phyloP scores from a whole-genome alignment of 2,329 filamentous ascomycete species.

The Penicillium brevicompactum region DNA sequence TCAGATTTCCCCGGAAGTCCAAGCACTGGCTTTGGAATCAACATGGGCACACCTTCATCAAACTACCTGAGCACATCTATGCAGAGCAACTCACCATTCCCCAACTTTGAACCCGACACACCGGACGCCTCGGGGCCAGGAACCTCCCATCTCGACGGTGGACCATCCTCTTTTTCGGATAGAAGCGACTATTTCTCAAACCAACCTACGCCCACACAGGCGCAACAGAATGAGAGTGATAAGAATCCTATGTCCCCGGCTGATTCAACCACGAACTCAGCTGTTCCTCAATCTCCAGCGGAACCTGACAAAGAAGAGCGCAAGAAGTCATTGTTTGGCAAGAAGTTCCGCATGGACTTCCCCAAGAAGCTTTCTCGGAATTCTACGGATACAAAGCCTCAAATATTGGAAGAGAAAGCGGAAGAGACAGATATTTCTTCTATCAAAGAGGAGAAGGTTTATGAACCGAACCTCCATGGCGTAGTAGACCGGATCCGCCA shows the following conservation, averaged over 20 bases:
- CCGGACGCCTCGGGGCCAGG: constrained; percentile 50
- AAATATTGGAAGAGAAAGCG: constrained; percentile 71
- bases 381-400: constrained; percentile 69
- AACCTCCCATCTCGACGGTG: constrained; percentile 48
- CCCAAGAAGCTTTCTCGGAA: constrained; percentile 80
- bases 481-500: constrained; percentile 49
- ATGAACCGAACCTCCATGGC: constrained; percentile 50
- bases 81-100: constrained; percentile 33
- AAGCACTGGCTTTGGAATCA: constrained; percentile 76
- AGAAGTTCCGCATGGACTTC: constrained; percentile 75
- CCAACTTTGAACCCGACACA: constrained; percentile 30
- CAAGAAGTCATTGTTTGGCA: constrained; percentile 70
- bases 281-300: constrained; percentile 54
- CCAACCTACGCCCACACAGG: constrained; percentile 46
- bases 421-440: constrained; percentile 57
- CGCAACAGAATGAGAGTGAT: constrained; percentile 44
- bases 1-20: constrained; percentile 64
- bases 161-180: constrained; percentile 60
- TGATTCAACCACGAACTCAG: constrained; percentile 45
- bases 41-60: constrained; percentile 57
- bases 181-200: constrained; percentile 78
- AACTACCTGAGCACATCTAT: constrained; percentile 33
- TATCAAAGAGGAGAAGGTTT: constrained; percentile 50
- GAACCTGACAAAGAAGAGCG: constrained; percentile 65
- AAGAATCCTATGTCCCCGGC: constrained; percentile 52